Evolutionary conservation across 2,329 filamentous ascomycete species (phyloP), one percentile per base, ranked within the genome.

Genomic region (Chaetomium olivaceum): DNA sequence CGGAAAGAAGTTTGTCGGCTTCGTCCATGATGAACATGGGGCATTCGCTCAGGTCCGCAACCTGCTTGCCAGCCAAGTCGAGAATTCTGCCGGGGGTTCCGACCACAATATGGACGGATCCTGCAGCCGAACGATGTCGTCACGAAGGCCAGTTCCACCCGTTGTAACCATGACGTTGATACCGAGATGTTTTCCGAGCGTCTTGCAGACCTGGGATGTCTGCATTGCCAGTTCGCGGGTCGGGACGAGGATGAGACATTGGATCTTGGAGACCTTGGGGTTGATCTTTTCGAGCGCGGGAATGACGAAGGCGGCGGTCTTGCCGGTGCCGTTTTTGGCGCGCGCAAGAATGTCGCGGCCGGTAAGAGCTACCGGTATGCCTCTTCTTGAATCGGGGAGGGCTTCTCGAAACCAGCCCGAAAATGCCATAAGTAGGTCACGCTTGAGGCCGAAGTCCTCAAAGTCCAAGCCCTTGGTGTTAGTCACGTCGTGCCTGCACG

Each of bases 81-180:
- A 98, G 87, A 74, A 99, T 97, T 83, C 95, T 88, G 70, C 95
- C 95, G 39, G 95, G 95, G 64, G 95, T 99, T 76, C 95, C 95
- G 74, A 99, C 95, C 76, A 99, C 91, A 77, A 99, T 94, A 81
- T 99, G 95, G 72, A 99, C 94, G 94, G 86, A 72, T 99, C 94
- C 79, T 92, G 91, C 72, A 99, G 82, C 75, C 95, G 92, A 73
- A 99, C 89, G 76, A 99, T 99, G 77, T 99, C 95, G 78, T 99
- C 95, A 76, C 95, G 92, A 64, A 99, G 83, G 29, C 92, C 91
- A 51, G 95, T 98, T 74, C 95, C 95, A 79, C 95, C 95, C 27
- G 96, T 99, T 57, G 94, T 97, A 71, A 99, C 96, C 96, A 99
- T 99, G 75, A 99, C 94, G 75, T 99, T 98, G 80, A 99, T 86